Percentiles rank a stretch among this genome's conserved stretches.
phyloP scores from a whole-genome alignment of 2,329 filamentous ascomycete genomes.

The Botryotinia narcissicola region DNA sequence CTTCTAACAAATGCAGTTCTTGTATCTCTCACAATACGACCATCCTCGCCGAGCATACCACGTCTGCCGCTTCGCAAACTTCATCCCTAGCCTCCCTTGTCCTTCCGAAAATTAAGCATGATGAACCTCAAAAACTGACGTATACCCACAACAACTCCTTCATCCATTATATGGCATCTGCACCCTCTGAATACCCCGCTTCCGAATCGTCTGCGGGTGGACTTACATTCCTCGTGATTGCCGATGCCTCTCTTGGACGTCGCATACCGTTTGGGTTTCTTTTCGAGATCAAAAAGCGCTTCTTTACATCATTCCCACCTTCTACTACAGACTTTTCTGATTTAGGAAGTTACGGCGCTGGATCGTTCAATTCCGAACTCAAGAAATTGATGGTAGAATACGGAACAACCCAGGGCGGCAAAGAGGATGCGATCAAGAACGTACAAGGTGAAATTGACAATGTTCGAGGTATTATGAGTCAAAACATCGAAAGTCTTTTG shows the following conservation, averaged over 20 bases:
- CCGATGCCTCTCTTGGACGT: constrained; percentile 75
- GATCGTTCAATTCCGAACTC: constrained; percentile 77
- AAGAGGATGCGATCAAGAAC: constrained; percentile 78
- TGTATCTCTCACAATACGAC: constrained; percentile 94
- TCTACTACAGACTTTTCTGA: constrained; percentile 68
- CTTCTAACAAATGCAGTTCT: constrained; percentile 53
- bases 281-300: constrained; percentile 84
- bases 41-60: constrained; percentile 89
- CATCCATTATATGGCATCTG: constrained; percentile 93
- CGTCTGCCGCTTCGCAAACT: constrained; percentile 76
- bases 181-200: constrained; percentile 62
- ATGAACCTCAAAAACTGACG: constrained; percentile 78
- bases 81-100: constrained; percentile 89
- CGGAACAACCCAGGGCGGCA: constrained; percentile 71
- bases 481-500: constrained; percentile 87
- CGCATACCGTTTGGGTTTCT: constrained; percentile 92
- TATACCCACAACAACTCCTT: constrained; percentile 90
- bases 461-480: constrained; percentile 88
- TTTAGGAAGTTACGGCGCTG: constrained; percentile 87
- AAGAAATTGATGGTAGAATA: constrained; percentile 78
- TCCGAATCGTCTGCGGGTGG: constrained; percentile 65
- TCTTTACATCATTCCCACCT: constrained; percentile 68
- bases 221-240: constrained; percentile 88
- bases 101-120: constrained; percentile 90
- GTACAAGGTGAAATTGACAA: constrained; percentile 90